Percentiles rank a stretch among this genome's conserved stretches.
Conservation (phyloP, 345 rosid species). For the Brassica carinata region DNA sequence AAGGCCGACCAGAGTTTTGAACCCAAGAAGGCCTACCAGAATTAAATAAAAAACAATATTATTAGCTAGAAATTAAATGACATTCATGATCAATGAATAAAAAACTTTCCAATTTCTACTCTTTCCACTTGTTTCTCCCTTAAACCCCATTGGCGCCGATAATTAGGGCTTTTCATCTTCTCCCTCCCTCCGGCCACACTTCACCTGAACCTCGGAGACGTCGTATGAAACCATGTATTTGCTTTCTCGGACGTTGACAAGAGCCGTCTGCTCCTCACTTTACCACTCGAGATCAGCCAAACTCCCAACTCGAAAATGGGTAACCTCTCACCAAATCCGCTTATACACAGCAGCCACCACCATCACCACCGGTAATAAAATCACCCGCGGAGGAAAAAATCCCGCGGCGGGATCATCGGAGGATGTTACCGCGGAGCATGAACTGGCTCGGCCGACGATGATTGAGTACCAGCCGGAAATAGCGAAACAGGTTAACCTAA, state of each 20-base stretch:
- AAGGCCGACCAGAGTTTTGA: no score
- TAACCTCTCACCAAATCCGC: slow-evolving; percentile 25
- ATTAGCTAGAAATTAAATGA: no score
- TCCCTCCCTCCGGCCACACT: slow-evolving; percentile 18
- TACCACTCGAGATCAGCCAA: slow-evolving; percentile 24
- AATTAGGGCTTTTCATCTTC: neutral
- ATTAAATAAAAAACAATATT: no score
- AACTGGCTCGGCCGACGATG: slow-evolving; percentile 47
- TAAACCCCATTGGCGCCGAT: slow-evolving; percentile 24
- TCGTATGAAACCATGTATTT: slow-evolving; percentile 35
- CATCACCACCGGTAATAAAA: neutral
- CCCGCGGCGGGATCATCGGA: neutral
- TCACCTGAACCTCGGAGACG: neutral
- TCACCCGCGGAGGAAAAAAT: neutral
- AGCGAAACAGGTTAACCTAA: slow-evolving; percentile 53
- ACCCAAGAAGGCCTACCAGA: no score
- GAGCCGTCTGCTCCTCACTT: slow-evolving; percentile 25
- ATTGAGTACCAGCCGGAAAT: slow-evolving; percentile 57
- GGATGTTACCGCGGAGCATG: slow-evolving; percentile 18
- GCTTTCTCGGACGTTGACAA: slow-evolving; percentile 27
- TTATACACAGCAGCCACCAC: neutral
- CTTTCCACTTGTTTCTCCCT: neutral
- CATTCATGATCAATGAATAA: no score
- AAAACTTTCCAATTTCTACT: no score
- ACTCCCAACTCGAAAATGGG: slow-evolving; percentile 24